phyloP scores from a whole-genome alignment of 164 flowering plant species.

The Akebia trifoliata region DNA sequence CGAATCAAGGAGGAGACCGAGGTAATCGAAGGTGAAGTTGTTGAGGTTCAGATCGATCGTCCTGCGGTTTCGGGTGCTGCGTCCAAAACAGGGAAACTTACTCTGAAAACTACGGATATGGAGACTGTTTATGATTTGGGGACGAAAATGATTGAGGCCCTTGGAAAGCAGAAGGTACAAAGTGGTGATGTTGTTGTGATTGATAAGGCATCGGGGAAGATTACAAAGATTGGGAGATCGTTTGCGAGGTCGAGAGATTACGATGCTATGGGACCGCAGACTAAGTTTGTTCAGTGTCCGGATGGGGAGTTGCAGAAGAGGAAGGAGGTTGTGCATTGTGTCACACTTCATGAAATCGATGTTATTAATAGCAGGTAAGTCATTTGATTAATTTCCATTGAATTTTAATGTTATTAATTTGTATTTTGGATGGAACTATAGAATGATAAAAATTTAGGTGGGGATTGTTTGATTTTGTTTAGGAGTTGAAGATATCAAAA shows the following conservation, averaged over 20 bases:
- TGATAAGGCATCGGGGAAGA: constrained; percentile 87
- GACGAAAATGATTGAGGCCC: constrained; percentile 88
- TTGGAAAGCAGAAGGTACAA: constrained; percentile 91
- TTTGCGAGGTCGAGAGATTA: constrained; percentile 85
- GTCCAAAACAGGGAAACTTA: constrained; percentile 82
- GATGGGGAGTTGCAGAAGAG: constrained; percentile 99
- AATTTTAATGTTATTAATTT: constrained; percentile 74
- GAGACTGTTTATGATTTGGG: constrained; percentile 92
- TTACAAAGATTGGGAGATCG: constrained; percentile 86
- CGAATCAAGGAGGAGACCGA: constrained; percentile 92
- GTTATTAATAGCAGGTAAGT: constrained; percentile 95
- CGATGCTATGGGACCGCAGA: constrained; percentile 87
- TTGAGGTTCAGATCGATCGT: constrained; percentile 79
- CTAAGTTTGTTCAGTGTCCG: constrained; percentile 94
- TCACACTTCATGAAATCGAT: constrained; percentile 94
- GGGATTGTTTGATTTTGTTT: neutral
- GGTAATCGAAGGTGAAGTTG: constrained; percentile 89
- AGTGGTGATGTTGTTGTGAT: constrained; percentile 93
- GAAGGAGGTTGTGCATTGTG: constrained; percentile 94
- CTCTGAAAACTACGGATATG: constrained; percentile 95
- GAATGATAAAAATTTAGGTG: neutral
- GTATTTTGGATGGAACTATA: neutral
- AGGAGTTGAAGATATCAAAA: neutral
- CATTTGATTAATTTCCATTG: constrained; percentile 24
- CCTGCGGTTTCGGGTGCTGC: constrained; percentile 76